Base-by-base conservation (phyloP, 2,329 filamentous ascomycete species). In the Zelopaecilomyces penicillatus region DNA sequence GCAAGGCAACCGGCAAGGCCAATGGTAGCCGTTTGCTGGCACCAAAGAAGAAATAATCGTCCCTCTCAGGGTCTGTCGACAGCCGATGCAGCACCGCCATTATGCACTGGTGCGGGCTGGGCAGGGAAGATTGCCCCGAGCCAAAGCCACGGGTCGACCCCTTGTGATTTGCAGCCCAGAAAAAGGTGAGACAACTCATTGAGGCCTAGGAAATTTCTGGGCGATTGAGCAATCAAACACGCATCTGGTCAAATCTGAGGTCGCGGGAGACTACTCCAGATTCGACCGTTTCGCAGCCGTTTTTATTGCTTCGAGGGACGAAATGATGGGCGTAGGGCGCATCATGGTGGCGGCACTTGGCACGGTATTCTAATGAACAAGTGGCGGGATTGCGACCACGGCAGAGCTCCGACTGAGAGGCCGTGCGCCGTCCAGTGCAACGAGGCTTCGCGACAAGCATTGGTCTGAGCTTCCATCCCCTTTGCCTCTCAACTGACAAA, bases 21-120 rank as follows among this genome's bases (percentile, higher is more conserved):
- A 58, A 59, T 58, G 43, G 42, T 39, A 42, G 45, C 32, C 42
- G 47, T 30, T 38, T 28, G 19, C 28, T 37, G 12, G 39, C 46
- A 51, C 55, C 45, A 59, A 58, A 58, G 55, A 58, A 58, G 56
- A 54, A 58, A 58, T 56, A 45, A 49, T 43, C 32, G 42, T 33
- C 47, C 52, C 55, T 46, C 56, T 45, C 27, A 42, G 39, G 39
- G 33, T 19, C 29, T n/a, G 39, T 42, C 39, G 30, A 42, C 38
- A 40, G 38, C n/a, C 38, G 38, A n/a, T 30, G 12, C 28, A 40
- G 38, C 29, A 40, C 10, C 38, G 38, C 38, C 27, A 29, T 40
- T 40, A 40, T 40, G 38, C 38, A 32, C 38, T 27, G 38, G 38
- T 9, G 38, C 30, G 29, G 11, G 38, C 5, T 19, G 5, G 29